phyloP scores from a whole-genome alignment of 2,329 filamentous ascomycete species.

The Pestalotiopsis sp. region DNA sequence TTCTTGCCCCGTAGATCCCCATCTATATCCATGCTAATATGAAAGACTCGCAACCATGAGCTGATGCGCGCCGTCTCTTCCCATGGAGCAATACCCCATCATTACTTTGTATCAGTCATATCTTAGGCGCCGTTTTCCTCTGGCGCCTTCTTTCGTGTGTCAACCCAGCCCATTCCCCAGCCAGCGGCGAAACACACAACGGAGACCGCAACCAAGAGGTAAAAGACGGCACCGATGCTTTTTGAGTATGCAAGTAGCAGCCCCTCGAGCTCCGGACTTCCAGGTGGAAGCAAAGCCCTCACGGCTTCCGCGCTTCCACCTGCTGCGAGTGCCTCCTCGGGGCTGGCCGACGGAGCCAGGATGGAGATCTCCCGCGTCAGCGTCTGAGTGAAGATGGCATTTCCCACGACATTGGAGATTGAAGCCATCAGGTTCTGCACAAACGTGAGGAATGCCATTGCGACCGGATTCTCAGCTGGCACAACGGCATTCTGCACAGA shows the following conservation, averaged over 20 bases:
- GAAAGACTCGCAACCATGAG: background rate
- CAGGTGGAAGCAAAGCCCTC: constrained; percentile 25
- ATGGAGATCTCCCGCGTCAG: constrained; percentile 21
- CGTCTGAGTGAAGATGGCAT: constrained; percentile 30
- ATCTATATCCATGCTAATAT: background rate
- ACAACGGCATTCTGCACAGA: constrained; percentile 31
- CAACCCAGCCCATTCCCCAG: constrained; percentile 11
- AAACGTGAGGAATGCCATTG: constrained; percentile 30
- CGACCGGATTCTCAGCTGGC: constrained; percentile 25
- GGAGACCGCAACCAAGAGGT: constrained; percentile 26
- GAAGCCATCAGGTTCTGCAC: constrained; percentile 29
- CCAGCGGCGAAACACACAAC: constrained; percentile 20
- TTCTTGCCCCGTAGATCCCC: too few relatives aligned
- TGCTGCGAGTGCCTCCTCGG: constrained; percentile 26
- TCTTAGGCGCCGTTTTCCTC: background rate
- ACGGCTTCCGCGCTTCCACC: constrained; percentile 31
- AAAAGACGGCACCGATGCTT: constrained; percentile 27
- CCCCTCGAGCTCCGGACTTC: constrained; percentile 27
- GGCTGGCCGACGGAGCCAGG: constrained; percentile 28
- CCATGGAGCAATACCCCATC: too few relatives aligned
- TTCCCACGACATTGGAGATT: constrained; percentile 29
- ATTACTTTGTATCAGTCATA: too few relatives aligned
- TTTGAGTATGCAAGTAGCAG: constrained; percentile 26
- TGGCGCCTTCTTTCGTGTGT: constrained; percentile 2
- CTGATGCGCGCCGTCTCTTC: too few relatives aligned